These are phyloP conservation scores for Oxyria digyna DNA, from an alignment of 148 eudicot genomes.

Conservation along the genomic window DNA sequence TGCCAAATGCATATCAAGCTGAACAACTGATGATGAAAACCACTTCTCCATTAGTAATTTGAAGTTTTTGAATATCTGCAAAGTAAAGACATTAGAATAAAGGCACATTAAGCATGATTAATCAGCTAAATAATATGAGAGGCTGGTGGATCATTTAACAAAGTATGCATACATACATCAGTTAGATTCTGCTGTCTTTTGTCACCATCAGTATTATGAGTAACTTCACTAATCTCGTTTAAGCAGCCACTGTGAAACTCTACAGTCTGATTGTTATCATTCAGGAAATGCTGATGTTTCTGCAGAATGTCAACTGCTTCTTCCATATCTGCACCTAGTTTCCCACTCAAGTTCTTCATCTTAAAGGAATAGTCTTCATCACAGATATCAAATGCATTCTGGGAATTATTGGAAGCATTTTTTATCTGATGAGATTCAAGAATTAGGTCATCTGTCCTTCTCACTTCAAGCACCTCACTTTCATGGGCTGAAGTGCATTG, in stretches of 20 bases:
- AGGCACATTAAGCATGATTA: not conserved
- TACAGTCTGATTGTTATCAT: conserved; percentile 15
- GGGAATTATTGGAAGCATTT: conserved; percentile 8
- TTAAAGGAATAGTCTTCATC: conserved; percentile 17
- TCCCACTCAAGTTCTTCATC: conserved; percentile 38
- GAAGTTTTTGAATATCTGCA: not conserved
- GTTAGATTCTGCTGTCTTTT: conserved; percentile 22
- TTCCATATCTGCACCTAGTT: conserved; percentile 20
- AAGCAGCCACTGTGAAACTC: conserved; percentile 16
- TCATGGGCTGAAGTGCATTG: conserved; percentile 9
- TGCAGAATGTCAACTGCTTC: conserved; percentile 19
- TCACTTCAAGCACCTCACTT: conserved; percentile 11
- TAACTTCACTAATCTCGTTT: not conserved
- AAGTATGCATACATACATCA: conserved; percentile 41
- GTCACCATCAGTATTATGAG: conserved; percentile 21
- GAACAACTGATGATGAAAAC: not conserved
- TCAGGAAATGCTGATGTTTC: conserved; percentile 24
- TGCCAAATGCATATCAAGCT: conserved; percentile 7
- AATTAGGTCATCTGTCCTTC: conserved; percentile 17
- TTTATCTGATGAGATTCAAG: conserved; percentile 20
- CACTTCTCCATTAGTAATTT: not conserved
- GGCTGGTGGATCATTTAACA: not conserved
- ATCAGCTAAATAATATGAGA: conserved; percentile 9
- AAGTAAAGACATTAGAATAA: not conserved
- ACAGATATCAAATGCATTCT: conserved; percentile 7